Evolutionary conservation across 352 stramenopile species (phyloP), one percentile per base, ranked within the genome.

Genomic region (Phytophthora melonis): DNA sequence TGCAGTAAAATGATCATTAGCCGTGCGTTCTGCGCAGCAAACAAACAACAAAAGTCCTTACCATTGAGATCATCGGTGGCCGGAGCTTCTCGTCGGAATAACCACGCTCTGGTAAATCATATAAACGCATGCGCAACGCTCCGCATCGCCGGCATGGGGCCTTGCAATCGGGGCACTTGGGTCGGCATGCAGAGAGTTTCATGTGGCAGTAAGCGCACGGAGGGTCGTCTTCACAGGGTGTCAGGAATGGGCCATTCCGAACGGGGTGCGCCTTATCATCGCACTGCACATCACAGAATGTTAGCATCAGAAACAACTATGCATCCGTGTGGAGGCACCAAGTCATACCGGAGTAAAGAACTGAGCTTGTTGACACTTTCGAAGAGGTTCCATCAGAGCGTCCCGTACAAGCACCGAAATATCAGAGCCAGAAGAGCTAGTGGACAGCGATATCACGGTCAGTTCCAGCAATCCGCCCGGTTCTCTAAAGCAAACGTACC

Each of bases 401-500:
- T 99, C 98, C 58, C 98, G 94, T 6, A 99, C 97, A 32, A 99
- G 78, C 6, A 99, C 91, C 25, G 93, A 98, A 30, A 99, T 99
- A 90, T 99, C 98, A 25, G 95, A 98, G 23, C 98, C 98, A 23
- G 88, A 98, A 54, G 93, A 96, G 32, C 87, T 94, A 57, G 54
- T 23, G 9, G 58, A 32, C 61, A 56, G 13, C 56, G 27, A 63
- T 47, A 56, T 41, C 6, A 53, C 55, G 43, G 39, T 65, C 32
- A 74, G 54, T 59, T 58, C 45, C 27, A 50, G 8, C 21, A 4
- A 65, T 10, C 32, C 18, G 10, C 43, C 14, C 16, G 39, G 14
- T 45, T 13, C 36, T 13, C 39, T n/a, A 5, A 64, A 1, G 36
- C 18, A 66, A n/a, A 27, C 41, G n/a, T 80, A 99, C 76, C 98